Conservation (phyloP, 2,329 filamentous ascomycete genomes). For the Exophiala alcalophila region DNA sequence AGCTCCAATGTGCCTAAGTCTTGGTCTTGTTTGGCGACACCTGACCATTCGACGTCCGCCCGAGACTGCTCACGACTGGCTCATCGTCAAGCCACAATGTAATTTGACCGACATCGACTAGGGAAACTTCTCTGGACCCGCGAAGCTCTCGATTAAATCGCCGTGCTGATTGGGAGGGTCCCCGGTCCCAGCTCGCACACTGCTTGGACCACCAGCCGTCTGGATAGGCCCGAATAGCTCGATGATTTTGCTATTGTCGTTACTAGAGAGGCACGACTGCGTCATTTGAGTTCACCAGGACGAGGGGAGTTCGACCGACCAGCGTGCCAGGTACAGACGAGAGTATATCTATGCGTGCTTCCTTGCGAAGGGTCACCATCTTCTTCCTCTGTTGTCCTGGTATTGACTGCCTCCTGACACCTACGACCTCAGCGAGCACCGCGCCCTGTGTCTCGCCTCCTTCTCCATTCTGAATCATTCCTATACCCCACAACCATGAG, state of each 20-base stretch:
- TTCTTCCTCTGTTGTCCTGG: not conserved
- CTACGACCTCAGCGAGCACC: not conserved
- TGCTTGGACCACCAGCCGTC: not conserved
- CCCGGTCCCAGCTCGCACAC: not conserved
- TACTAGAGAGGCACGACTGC: constrained; percentile 5
- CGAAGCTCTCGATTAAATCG: constrained; percentile 1
- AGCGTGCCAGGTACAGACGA: constrained; percentile 1
- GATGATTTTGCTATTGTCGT: no score
- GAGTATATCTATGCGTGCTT: constrained; percentile 12
- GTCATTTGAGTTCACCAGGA: constrained; percentile 17
- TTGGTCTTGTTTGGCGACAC: no score
- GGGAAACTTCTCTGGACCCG: constrained; percentile 6
- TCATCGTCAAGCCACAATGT: constrained; percentile 4
- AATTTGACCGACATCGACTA: constrained; percentile 11
- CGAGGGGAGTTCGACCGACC: constrained; percentile 1
- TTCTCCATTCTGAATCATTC: not conserved
- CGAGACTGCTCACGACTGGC: constrained; percentile 1
- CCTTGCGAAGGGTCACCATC: not conserved
- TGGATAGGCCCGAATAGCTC: constrained; percentile 17
- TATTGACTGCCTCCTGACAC: not conserved
- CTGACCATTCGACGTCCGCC: constrained; percentile 11
- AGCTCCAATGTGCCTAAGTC: no score
- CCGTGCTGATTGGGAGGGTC: constrained; percentile 11
- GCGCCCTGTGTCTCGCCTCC: not conserved
- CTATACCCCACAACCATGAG: constrained; percentile 17